Evolutionary conservation across 1,284 basidiomycete genomes (phyloP).

Genomic region (Austropuccinia psidii): DNA sequence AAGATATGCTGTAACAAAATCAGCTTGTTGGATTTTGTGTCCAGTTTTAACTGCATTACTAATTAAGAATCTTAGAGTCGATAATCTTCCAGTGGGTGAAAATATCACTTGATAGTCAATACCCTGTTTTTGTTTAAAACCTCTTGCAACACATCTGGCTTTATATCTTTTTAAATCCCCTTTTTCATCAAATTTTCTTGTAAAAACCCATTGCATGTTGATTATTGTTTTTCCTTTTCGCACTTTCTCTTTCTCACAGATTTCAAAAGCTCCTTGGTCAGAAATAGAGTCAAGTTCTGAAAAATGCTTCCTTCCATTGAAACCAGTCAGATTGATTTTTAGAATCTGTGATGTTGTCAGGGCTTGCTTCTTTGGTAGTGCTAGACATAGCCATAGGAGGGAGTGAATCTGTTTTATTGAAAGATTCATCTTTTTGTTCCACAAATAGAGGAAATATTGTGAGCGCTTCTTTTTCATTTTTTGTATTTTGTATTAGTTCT

Average conservation of each 20-base stretch:
- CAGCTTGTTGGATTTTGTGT: slow-evolving; percentile 1
- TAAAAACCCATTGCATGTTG: background rate
- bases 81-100: slow-evolving; percentile 1
- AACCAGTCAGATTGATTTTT: slow-evolving; percentile 6
- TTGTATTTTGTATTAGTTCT: no score
- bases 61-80: background rate
- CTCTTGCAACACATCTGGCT: slow-evolving; percentile 18
- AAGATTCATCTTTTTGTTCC: no score
- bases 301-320: slow-evolving; percentile 17
- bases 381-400: no score
- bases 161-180: slow-evolving; percentile 12
- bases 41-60: background rate
- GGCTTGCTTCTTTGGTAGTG: no score
- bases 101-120: slow-evolving; percentile 22
- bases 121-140: slow-evolving; percentile 20
- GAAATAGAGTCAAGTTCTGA: slow-evolving; percentile 3
- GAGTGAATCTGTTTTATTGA: no score
- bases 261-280: no score
- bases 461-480: no score
- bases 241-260: background rate
- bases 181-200: background rate
- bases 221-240: background rate
- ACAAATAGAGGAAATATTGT: no score
- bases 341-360: slow-evolving; percentile 2
- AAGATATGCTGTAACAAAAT: slow-evolving; percentile 28